Conservation (phyloP, 2,329 filamentous ascomycete genomes). For the Sclerotinia borealis region DNA sequence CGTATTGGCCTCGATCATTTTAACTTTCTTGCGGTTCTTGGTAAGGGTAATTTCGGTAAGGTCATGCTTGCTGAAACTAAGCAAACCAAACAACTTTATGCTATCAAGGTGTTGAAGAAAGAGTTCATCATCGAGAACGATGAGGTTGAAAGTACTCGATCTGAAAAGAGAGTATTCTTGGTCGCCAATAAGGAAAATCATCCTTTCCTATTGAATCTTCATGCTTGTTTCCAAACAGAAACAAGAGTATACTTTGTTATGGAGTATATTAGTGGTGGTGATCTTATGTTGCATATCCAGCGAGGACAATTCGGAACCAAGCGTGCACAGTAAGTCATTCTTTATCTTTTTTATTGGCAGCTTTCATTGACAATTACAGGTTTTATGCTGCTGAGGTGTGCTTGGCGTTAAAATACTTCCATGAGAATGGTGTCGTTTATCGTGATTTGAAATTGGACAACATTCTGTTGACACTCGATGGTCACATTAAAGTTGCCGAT, state of each 20-base stretch:
- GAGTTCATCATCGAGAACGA: constrained; percentile 99
- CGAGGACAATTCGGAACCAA: constrained; percentile 93
- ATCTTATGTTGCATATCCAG: constrained; percentile 98
- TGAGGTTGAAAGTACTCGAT: constrained; percentile 95
- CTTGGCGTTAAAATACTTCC: constrained; percentile 96
- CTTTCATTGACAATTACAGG: constrained; percentile 37
- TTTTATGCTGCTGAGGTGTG: constrained; percentile 98
- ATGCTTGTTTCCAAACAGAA: constrained; percentile 98
- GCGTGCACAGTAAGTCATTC: constrained; percentile 72
- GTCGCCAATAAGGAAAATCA: constrained; percentile 96
- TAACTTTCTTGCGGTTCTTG: constrained; percentile 96
- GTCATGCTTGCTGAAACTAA: constrained; percentile 99
- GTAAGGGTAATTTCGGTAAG: constrained; percentile 99
- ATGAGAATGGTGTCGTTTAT: constrained; percentile 98
- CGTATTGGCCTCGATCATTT: constrained; percentile 96
- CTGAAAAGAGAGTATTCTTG: constrained; percentile 94
- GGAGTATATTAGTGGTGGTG: constrained; percentile 98
- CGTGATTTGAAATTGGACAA: constrained; percentile 76
- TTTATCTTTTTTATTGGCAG: constrained; percentile 19
- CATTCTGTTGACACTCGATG: constrained; percentile 88
- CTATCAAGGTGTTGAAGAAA: constrained; percentile 98
- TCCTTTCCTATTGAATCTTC: constrained; percentile 88
- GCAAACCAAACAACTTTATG: constrained; percentile 82
- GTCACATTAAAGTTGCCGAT: constrained; percentile 97
- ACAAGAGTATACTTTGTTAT: constrained; percentile 98